Conservation (phyloP, 2,329 filamentous ascomycete genomes). For the Hawksworthiomyces lignivorus region DNA sequence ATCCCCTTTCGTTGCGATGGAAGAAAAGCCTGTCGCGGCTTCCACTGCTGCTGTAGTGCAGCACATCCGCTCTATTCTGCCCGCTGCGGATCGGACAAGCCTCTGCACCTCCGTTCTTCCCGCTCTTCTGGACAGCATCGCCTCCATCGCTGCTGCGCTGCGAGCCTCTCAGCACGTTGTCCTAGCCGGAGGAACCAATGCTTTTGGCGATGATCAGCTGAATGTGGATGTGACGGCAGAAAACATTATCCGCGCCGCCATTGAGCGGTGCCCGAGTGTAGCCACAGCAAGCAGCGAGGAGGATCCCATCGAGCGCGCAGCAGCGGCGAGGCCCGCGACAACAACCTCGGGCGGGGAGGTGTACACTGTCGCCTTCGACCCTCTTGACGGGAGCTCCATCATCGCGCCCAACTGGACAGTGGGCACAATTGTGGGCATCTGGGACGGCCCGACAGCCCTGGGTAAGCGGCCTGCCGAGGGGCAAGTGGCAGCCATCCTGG, state of each 20-base stretch:
- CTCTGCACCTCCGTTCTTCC: constrained; percentile 42
- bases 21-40: no score
- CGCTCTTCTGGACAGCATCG: constrained; percentile 36
- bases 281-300: constrained; percentile 52
- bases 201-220: constrained; percentile 41
- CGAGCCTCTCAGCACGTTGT: constrained; percentile 37
- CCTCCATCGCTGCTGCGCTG: constrained; percentile 36
- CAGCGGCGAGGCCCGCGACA: no score
- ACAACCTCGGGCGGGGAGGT: constrained; percentile 23
- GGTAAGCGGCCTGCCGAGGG: constrained; percentile 27
- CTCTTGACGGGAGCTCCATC: constrained; percentile 55
- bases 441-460: constrained; percentile 42
- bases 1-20: no score
- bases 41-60: neutral
- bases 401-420: constrained; percentile 52
- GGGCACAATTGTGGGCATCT: constrained; percentile 53
- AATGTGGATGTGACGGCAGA: constrained; percentile 39
- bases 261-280: constrained; percentile 37
- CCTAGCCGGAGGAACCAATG: constrained; percentile 40
- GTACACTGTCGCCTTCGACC: constrained; percentile 56
- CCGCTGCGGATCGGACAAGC: neutral
- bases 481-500: constrained; percentile 44
- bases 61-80: constrained; percentile 3
- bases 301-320: constrained; percentile 47
- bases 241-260: constrained; percentile 34